Base-by-base conservation (phyloP, 2,329 filamentous ascomycete species). In the Sclerotinia subarctica region DNA sequence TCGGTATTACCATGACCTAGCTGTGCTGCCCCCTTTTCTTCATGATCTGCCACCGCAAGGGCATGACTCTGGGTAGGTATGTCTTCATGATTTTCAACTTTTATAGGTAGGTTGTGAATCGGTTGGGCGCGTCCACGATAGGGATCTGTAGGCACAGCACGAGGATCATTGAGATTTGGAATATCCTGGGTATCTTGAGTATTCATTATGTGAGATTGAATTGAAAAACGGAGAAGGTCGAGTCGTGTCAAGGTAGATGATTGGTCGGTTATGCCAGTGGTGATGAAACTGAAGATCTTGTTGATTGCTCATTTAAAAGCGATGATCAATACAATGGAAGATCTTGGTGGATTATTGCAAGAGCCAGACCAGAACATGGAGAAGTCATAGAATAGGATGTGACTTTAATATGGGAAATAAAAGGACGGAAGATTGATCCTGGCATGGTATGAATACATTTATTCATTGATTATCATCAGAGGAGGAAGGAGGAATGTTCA, bases 1-100 rank as follows among this genome's bases (percentile, higher is more conserved):
- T 85, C 84, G 3, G 70, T 72, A 46, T 74, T 71, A 5, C 69
- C 71, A 70, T 81, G 78, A 60, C 80, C 78, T 42, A 78, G 73
- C 70, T 82, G 80, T 49, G 77, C 80, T 58, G 76, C 76, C 44
- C 81, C 80, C 66, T 77, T 77, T 52, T 80, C 74, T 24, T 79
- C 78, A 69, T 79, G 78, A 54, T 81, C 78, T 26, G 74, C 75
- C 68, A 78, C 76, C 21, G 81, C 81, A 4, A 82, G 72, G 21
- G 76, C 78, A 76, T 82, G 80, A 64, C 79, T 81, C 21, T 78
- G 77, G 29, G 79, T 79, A 17, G 79, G 79, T 13, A 65, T 65
- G n/a, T 75, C 73, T 67, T 70, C 69, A 24, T 70, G 72, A 38
- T 69, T 68, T 49, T 74, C 72, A n/a, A 73, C 71, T 8, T 71